Percentiles rank a stretch among this genome's conserved stretches.
Evolutionary conservation across 768 basidiomycete species (phyloP).

Genomic region (Russula abietina): DNA sequence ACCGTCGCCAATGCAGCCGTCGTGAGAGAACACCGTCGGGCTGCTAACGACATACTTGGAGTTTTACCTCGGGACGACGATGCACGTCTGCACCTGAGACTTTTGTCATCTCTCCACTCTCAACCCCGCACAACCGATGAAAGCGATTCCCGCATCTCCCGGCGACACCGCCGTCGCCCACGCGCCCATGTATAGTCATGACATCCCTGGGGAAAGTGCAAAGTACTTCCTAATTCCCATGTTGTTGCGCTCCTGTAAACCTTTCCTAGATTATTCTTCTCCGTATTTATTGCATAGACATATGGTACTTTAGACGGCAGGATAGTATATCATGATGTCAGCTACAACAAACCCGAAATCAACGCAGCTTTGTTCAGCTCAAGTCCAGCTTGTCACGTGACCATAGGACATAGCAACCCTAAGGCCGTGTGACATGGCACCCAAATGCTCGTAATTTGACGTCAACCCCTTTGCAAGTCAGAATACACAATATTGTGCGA

Average conservation of each 20-base stretch:
- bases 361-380: background rate
- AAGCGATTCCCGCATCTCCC: background rate
- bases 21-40: background rate
- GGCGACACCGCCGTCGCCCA: conserved; percentile 12
- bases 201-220: background rate
- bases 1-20: conserved; percentile 5
- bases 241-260: background rate
- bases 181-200: conserved; percentile 10
- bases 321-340: too few species aligned
- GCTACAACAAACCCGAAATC: too few species aligned
- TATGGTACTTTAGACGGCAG: too few species aligned
- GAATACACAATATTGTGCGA: background rate
- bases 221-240: background rate
- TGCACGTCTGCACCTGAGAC: background rate
- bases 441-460: background rate
- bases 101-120: conserved; percentile 1
- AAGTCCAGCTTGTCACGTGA: too few species aligned
- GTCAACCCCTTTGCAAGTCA: background rate
- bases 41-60: background rate
- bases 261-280: background rate
- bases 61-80: background rate
- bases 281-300: background rate
- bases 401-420: too few species aligned
- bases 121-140: background rate
- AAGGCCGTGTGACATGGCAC: background rate